Evolutionary conservation across 1,284 basidiomycete species (phyloP), one percentile per base, ranked within the genome.

Genomic region (Sanghuangporus weigelae): DNA sequence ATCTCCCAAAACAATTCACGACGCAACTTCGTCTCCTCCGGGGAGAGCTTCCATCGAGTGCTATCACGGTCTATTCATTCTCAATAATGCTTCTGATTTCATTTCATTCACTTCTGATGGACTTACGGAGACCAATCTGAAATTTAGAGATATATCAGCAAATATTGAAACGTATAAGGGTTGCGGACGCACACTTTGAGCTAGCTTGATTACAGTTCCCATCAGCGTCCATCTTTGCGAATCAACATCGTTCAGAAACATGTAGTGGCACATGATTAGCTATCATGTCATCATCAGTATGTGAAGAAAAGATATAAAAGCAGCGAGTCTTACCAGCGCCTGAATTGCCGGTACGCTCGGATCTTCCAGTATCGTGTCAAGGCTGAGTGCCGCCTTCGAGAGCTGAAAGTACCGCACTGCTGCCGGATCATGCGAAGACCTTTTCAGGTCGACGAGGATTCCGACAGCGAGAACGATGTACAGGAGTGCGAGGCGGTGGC

Each of bases 251-350:
- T 82, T 79, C 60, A 84, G 73, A 70, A 87, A 87, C 85, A 89
- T 86, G 70, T 81, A 87, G 69, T 89, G 86, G 68, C 82, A 85
- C 83, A 87, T 86, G 55, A 89, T 71, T n/a, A 87, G 71, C 85
- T 87, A 57, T 31, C 68, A 48, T 57, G 62, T 40, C 19, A 35
- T 35, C 50, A n/a, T 35, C 50, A n/a, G 48, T 48, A 58, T 21
- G 49, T 7, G 63, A 62, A 64, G n/a, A 10, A 38, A 39, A 23
- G 38, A 39, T 51, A 69, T 62, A 70, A 67, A 71, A 73, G 69
- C 12, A 48, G 57, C 44, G 21, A 39, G 56, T 76, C 81, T 69
- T 70, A 86, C 86, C 76, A 88, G 70, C 16, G 86, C 85, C 70
- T 87, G 86, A 39, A 87, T 84, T 23, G 80, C 85, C 59, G 79